Percentiles rank a stretch among this genome's conserved stretches.
These are phyloP conservation scores for Salmacisia buchloeana DNA, from an alignment of 1,284 basidiomycete genomes.

Conservation along the genomic window DNA sequence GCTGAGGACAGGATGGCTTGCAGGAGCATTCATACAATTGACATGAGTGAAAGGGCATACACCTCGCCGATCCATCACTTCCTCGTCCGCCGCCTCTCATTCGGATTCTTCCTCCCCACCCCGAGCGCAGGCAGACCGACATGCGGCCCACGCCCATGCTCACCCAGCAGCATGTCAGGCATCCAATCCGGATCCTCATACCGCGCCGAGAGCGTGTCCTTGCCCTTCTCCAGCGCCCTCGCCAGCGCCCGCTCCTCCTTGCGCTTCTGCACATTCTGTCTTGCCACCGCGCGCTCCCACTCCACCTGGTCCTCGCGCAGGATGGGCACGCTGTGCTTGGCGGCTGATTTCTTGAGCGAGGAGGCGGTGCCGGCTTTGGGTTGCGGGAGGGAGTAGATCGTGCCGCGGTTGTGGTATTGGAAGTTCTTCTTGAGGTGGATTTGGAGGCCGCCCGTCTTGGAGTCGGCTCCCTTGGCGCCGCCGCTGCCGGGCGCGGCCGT, in stretches of 20 bases:
- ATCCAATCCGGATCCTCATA: constrained; percentile 47
- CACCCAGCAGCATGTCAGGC: constrained; percentile 35
- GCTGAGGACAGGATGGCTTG: too few species aligned
- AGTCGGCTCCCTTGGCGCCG: background rate
- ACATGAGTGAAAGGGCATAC: too few species aligned
- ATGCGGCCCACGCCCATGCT: background rate
- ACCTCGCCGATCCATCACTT: constrained; percentile 17
- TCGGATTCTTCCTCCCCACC: constrained; percentile 46
- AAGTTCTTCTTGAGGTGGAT: constrained; percentile 57
- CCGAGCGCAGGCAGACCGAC: constrained; percentile 42
- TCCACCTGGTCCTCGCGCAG: constrained; percentile 48
- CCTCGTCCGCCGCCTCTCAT: constrained; percentile 26
- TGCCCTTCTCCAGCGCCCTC: constrained; percentile 32
- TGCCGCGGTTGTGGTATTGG: constrained; percentile 86
- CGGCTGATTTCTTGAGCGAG: constrained; percentile 27
- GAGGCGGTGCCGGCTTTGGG: constrained; percentile 68
- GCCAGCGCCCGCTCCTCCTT: constrained; percentile 27
- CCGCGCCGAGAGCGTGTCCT: constrained; percentile 38
- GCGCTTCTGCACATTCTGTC: constrained; percentile 12
- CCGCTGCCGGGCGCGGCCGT: constrained; percentile 13
- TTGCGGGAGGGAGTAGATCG: constrained; percentile 84
- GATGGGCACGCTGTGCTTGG: constrained; percentile 22
- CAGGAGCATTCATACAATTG: too few species aligned
- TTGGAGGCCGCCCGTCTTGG: constrained; percentile 27
- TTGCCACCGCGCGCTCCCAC: constrained; percentile 38